phyloP scores from a whole-genome alignment of 305 asterid genomes.

The Fraxinus xanthoxyloides region DNA sequence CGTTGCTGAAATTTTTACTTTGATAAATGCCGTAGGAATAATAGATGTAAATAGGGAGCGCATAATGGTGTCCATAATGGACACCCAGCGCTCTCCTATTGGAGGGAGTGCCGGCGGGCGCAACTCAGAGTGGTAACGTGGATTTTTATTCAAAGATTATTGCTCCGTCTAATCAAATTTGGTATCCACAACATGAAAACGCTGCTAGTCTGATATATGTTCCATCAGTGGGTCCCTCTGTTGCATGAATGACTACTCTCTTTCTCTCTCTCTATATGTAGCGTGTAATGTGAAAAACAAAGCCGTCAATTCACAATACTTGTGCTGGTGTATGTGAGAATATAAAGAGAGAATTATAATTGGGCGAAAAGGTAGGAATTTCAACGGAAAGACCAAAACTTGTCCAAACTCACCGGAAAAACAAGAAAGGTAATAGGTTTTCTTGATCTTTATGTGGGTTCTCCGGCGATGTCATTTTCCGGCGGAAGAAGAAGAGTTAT shows the following conservation, averaged over 20 bases:
- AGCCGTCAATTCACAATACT: constrained; percentile 52
- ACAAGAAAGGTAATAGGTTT: constrained; percentile 22
- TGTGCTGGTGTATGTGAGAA: constrained; percentile 6
- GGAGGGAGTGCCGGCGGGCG: too few species aligned
- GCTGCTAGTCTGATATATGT: constrained; percentile 35
- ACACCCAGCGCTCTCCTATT: too few species aligned
- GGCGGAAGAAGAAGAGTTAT: constrained; percentile 36
- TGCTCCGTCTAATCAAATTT: not conserved
- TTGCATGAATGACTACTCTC: constrained; percentile 37
- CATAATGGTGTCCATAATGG: too few species aligned
- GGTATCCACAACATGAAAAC: constrained; percentile 24
- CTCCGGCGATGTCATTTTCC: constrained; percentile 59
- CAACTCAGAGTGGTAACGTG: too few species aligned
- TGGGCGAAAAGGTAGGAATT: not conserved
- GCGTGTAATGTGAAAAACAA: constrained; percentile 31
- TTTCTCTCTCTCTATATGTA: not conserved
- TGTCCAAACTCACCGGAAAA: not conserved
- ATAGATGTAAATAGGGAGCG: too few species aligned
- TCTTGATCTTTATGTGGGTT: constrained; percentile 31
- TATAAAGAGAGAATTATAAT: not conserved
- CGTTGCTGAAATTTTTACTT: too few species aligned
- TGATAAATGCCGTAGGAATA: too few species aligned
- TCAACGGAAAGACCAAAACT: not conserved
- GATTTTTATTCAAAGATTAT: not conserved
- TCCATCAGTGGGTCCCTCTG: constrained; percentile 36